These are phyloP conservation scores for Carex cristatella DNA, from an alignment of 176 grass and related monocot genomes.

Conservation along the genomic window DNA sequence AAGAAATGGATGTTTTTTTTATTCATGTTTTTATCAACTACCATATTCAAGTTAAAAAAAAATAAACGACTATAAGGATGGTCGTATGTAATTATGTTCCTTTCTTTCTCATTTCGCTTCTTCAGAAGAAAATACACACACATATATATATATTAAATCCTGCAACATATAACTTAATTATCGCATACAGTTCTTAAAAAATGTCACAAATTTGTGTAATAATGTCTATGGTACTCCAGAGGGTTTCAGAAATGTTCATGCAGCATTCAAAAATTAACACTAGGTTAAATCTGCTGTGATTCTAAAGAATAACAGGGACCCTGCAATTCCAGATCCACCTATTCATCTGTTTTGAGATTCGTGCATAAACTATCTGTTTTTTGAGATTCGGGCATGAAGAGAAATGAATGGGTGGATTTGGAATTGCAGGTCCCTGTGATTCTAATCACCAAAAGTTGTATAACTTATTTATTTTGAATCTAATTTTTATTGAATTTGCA, in stretches of 20 bases:
- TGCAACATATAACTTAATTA: neutral
- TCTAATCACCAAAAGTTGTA: neutral
- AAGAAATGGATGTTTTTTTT: neutral
- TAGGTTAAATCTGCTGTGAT: no score
- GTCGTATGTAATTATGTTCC: neutral
- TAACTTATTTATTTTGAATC: neutral
- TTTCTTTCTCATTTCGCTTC: neutral
- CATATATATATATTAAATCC: neutral
- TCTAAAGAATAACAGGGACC: no score
- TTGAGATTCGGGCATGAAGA: no score
- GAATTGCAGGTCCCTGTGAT: no score
- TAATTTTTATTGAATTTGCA: constrained; percentile 9
- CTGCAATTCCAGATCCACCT: no score
- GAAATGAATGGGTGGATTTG: no score
- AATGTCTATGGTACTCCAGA: neutral
- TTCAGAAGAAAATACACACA: neutral
- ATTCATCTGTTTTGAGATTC: no score
- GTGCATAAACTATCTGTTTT: no score
- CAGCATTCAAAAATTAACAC: neutral
- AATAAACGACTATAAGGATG: neutral
- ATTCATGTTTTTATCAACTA: neutral
- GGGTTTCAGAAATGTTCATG: neutral
- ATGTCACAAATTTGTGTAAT: neutral
- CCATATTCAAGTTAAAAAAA: neutral
- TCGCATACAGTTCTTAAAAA: neutral